These are phyloP conservation scores for Elsinoe arachidis DNA, from an alignment of 2,329 filamentous ascomycete genomes.

Conservation along the genomic window DNA sequence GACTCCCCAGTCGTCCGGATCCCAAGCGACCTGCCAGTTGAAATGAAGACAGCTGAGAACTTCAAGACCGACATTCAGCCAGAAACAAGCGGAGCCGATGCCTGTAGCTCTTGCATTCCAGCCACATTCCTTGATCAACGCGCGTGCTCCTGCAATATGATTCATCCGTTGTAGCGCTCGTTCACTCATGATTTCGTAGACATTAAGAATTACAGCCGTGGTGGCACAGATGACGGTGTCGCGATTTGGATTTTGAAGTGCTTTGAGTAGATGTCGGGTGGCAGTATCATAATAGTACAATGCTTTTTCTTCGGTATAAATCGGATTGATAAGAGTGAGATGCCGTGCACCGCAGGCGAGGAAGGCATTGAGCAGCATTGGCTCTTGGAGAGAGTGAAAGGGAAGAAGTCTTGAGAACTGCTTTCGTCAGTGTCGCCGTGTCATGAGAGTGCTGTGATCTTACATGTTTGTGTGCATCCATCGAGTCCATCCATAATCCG, in stretches of 20 bases:
- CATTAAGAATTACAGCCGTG: constrained; percentile 78
- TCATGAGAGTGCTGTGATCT: constrained; percentile 18
- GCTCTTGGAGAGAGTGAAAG: constrained; percentile 69
- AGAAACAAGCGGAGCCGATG: constrained; percentile 82
- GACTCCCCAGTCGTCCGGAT: constrained; percentile 82
- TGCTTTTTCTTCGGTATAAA: constrained; percentile 68
- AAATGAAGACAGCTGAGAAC: constrained; percentile 79
- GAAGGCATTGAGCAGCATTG: constrained; percentile 83
- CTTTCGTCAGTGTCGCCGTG: neutral
- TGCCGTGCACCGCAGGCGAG: constrained; percentile 83
- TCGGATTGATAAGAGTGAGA: constrained; percentile 60
- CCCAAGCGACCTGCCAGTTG: constrained; percentile 80
- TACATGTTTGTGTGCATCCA: constrained; percentile 72
- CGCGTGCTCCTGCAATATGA: constrained; percentile 76
- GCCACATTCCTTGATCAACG: constrained; percentile 78
- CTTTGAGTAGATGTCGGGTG: constrained; percentile 65
- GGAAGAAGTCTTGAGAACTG: constrained; percentile 75
- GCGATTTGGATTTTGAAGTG: constrained; percentile 73
- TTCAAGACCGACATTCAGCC: constrained; percentile 87
- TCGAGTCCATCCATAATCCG: constrained; percentile 86
- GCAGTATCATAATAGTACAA: constrained; percentile 78
- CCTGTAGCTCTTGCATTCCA: constrained; percentile 76
- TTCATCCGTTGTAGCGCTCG: constrained; percentile 73
- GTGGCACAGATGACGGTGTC: constrained; percentile 78
- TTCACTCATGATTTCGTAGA: constrained; percentile 89